These are phyloP conservation scores for Chlorella vulgaris DNA, from an alignment of 139 green algal genomes.

Conservation along the genomic window DNA sequence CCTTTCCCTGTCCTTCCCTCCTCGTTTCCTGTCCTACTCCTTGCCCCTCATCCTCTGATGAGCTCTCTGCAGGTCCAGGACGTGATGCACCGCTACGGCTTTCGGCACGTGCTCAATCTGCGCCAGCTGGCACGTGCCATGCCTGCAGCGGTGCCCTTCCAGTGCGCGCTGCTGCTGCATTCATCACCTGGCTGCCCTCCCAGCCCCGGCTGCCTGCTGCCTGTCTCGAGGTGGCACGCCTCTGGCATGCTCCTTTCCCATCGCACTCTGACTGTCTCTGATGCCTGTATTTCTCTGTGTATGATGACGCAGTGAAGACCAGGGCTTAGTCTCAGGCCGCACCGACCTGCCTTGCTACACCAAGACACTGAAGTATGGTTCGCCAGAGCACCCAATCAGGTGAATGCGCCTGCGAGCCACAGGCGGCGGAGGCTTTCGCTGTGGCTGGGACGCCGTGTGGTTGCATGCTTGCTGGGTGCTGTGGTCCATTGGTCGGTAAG, in stretches of 20 bases:
- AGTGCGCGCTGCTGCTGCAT: slow-evolving; percentile 1
- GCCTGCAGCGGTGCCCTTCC: slow-evolving; percentile 67
- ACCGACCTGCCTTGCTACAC: slow-evolving; percentile 15
- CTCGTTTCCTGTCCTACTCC: not conserved
- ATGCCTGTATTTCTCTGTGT: too few relatives aligned
- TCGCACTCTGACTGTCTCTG: too few relatives aligned
- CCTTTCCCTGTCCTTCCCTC: too few relatives aligned
- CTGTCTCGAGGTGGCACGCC: not conserved
- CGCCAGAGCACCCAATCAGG: slow-evolving; percentile 11
- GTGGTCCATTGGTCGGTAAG: too few relatives aligned
- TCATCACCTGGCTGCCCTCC: not conserved
- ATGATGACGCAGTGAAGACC: slow-evolving; percentile 14
- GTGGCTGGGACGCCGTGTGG: too few relatives aligned
- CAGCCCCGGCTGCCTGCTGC: not conserved
- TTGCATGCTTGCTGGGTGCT: too few relatives aligned
- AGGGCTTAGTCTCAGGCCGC: slow-evolving; percentile 5
- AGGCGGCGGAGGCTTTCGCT: too few relatives aligned
- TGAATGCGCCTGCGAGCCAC: too few relatives aligned
- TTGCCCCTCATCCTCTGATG: too few relatives aligned
- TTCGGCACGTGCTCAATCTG: slow-evolving; percentile 53
- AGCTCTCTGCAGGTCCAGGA: slow-evolving; percentile 24
- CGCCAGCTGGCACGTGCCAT: slow-evolving; percentile 56
- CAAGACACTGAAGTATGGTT: slow-evolving; percentile 15
- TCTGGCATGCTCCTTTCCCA: not conserved
- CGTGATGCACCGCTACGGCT: slow-evolving; percentile 77